A percentile compares a stretch with the other conserved stretches of the same genome.
Conservation (phyloP, 257 asterid genomes). For the Rubia yunnanensis region DNA sequence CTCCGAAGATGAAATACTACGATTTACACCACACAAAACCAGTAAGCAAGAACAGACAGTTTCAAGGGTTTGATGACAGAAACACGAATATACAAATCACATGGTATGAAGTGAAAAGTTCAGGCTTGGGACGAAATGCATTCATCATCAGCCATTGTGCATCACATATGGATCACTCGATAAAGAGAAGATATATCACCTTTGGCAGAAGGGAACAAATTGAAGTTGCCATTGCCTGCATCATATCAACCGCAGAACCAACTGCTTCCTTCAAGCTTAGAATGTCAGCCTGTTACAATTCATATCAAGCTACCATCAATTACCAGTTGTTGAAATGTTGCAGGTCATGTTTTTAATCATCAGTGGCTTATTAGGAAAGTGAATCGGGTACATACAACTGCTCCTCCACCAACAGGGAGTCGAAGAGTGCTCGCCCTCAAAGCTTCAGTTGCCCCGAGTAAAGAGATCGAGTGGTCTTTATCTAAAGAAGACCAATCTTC, state of each 20-base stretch:
- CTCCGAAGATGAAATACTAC: background rate
- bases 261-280: slow-evolving; percentile 77
- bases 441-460: slow-evolving; percentile 83
- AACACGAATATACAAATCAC: background rate
- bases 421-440: slow-evolving; percentile 90
- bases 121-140: background rate
- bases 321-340: background rate
- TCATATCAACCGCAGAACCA: slow-evolving; percentile 63
- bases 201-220: slow-evolving; percentile 39
- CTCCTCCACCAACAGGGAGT: slow-evolving; percentile 79
- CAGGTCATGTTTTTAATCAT: background rate
- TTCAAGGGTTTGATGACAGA: background rate
- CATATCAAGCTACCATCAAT: slow-evolving; percentile 2
- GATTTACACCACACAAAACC: too few relatives aligned
- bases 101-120: background rate
- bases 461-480: slow-evolving; percentile 56
- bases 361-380: background rate
- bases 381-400: slow-evolving; percentile 41
- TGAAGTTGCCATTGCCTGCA: slow-evolving; percentile 66
- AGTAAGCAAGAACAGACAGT: background rate
- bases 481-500: slow-evolving; percentile 73
- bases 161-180: background rate
- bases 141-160: too few relatives aligned
- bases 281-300: slow-evolving; percentile 44
- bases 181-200: slow-evolving; percentile 32